These are phyloP conservation scores for Backusella liffmaniae DNA, from an alignment of 192 early-diverging fungal species.

Conservation along the genomic window DNA sequence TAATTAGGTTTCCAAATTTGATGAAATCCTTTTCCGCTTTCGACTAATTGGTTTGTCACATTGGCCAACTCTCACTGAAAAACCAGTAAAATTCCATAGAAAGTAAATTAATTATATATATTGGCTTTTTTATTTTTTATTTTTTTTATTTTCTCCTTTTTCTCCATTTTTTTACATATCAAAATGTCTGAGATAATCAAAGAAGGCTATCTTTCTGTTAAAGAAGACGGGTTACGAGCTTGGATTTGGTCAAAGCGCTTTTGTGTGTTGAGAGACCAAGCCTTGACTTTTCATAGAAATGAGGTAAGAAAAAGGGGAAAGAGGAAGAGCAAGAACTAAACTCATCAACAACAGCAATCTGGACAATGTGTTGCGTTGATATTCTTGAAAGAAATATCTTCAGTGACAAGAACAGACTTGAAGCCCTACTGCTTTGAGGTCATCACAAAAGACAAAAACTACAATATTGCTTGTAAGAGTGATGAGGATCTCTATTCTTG, in stretches of 20 bases:
- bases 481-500: slow-evolving; percentile 98
- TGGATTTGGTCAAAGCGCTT: slow-evolving; percentile 97
- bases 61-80: no score
- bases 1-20: no score
- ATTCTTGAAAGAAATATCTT: slow-evolving; percentile 89
- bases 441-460: slow-evolving; percentile 89
- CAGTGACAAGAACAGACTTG: slow-evolving; percentile 82
- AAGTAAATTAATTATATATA: not conserved
- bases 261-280: slow-evolving; percentile 83
- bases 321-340: not conserved
- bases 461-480: slow-evolving; percentile 87
- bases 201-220: slow-evolving; percentile 82
- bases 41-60: no score
- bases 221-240: slow-evolving; percentile 86
- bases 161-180: not conserved
- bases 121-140: not conserved
- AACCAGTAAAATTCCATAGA: not conserved
- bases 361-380: slow-evolving; percentile 87
- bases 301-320: slow-evolving; percentile 60
- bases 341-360: slow-evolving; percentile 55
- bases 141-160: not conserved
- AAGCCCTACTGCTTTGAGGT: slow-evolving; percentile 96
- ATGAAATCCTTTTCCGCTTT: no score
- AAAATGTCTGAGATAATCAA: slow-evolving; percentile 56
- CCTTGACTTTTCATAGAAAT: slow-evolving; percentile 89